Base-by-base conservation (phyloP, 106 monocot species). In the Dendrobium officinale region DNA sequence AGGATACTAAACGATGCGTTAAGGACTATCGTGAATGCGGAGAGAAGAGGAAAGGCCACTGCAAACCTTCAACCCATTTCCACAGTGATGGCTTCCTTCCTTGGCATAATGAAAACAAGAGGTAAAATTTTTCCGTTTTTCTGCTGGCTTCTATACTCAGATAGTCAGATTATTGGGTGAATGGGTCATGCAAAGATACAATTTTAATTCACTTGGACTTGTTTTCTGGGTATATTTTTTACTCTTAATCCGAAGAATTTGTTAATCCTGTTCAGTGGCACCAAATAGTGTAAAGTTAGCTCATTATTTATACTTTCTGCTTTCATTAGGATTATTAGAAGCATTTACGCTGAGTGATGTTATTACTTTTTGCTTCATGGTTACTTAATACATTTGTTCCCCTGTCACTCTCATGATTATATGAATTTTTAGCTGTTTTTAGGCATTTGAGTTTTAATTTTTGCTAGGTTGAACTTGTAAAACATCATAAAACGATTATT, bases 1-100 rank as follows among this genome's bases (percentile, higher is more conserved):
- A 83, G 90, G 82, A 93, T 93, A 55, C 85, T 93, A 51, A 93
- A 93, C 83, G 90, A 93, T 6, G 93, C 93, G 19, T 85, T 93
- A 77, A 75, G 88, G 78, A 90, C 75, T 43, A 93, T 93, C 29
- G 93, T 93, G 68, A 93, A 93, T 64, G 90, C 93, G 67, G 93
- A 93, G 83, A 83, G 82, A 78, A 83, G 93, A 31, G 88, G 87
- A 27, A 90, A 82, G 49, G 86, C 93, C 29, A 88, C 84, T 17
- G 80, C 86, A 58, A 66, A 85, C 11, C 93, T 93, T 31, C 85
- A 85, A 43, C 93, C 93, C 59, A 85, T 93, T 84, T 93, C 93
- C 73, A 79, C 59, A 73, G 84, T 81, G 83, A 90, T 93, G 81
- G 75, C 78, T 73, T 81, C 85, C 47, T 93, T 93, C 79, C 93